Evolutionary conservation across 345 rosid genomes (phyloP).

Genomic region (Pistacia vera): DNA sequence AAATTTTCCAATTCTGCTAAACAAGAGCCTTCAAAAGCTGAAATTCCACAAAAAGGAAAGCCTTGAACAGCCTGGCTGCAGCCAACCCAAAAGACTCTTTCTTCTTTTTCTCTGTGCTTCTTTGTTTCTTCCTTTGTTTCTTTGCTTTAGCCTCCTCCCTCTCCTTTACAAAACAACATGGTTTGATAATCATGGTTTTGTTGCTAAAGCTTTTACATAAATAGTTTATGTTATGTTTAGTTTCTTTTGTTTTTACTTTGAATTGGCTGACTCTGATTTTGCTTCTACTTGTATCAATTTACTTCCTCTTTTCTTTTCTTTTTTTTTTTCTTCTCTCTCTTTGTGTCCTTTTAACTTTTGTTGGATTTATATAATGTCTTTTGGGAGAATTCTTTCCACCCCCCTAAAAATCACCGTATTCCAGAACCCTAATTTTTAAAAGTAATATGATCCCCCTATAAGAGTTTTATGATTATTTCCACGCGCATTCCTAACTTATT

Average conservation of each 20-base stretch:
- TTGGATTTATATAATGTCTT: slow-evolving; percentile 32
- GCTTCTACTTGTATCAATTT: slow-evolving; percentile 18
- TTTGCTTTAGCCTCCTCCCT: slow-evolving; percentile 28
- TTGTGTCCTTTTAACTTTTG: slow-evolving; percentile 21
- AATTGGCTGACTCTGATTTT: slow-evolving; percentile 19
- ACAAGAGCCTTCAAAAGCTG: slow-evolving; percentile 28
- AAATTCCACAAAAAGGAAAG: not conserved
- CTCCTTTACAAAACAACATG: slow-evolving; percentile 28
- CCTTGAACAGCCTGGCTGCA: slow-evolving; percentile 19
- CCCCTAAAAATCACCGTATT: no score
- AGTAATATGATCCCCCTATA: no score
- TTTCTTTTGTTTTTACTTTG: slow-evolving; percentile 15
- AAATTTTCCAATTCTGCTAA: slow-evolving; percentile 25
- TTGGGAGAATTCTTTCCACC: not conserved
- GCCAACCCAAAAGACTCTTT: slow-evolving; percentile 32
- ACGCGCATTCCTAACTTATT: no score
- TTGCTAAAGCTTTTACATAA: slow-evolving; percentile 10
- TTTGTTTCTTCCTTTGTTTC: not conserved
- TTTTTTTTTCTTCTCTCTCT: slow-evolving; percentile 23
- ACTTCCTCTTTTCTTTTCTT: not conserved
- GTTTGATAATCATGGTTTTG: not conserved
- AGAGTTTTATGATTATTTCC: no score
- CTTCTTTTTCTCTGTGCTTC: slow-evolving; percentile 2
- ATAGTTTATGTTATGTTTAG: not conserved
- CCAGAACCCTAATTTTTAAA: no score